Evolutionary conservation across 1,284 basidiomycete genomes (phyloP).

Genomic region (Cerioporus squamosus): DNA sequence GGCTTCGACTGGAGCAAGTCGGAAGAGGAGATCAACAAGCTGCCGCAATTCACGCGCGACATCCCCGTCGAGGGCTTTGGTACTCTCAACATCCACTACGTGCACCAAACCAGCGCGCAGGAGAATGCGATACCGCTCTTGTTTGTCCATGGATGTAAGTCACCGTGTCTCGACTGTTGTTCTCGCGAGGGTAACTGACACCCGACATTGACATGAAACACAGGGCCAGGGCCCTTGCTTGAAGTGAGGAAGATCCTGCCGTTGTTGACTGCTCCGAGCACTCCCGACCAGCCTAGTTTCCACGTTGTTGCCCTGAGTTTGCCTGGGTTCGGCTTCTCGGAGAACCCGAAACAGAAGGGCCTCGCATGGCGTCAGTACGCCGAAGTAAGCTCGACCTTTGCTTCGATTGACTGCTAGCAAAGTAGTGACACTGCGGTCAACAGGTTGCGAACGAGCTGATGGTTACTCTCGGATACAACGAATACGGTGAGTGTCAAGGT

Average conservation of each 20-base stretch:
- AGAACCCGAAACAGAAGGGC: constrained; percentile 42
- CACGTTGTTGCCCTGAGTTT: constrained; percentile 60
- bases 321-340: constrained; percentile 60
- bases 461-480: constrained; percentile 48
- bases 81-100: constrained; percentile 45
- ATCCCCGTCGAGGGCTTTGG: constrained; percentile 42
- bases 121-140: constrained; percentile 45
- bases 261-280: constrained; percentile 41
- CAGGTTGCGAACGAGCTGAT: constrained; percentile 51
- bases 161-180: no score
- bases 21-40: constrained; percentile 42
- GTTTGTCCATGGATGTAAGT: constrained; percentile 51
- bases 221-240: constrained; percentile 64
- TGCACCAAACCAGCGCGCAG: constrained; percentile 41
- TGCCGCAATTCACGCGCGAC: constrained; percentile 47
- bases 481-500: constrained; percentile 47
- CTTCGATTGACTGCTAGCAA: not conserved
- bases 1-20: constrained; percentile 47
- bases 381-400: constrained; percentile 16
- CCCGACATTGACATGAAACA: not conserved
- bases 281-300: constrained; percentile 52
- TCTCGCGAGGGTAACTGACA: no score
- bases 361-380: constrained; percentile 31
- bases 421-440: not conserved
- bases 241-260: constrained; percentile 60